Conservation (phyloP, 345 rosid species). For the Pistacia vera region DNA sequence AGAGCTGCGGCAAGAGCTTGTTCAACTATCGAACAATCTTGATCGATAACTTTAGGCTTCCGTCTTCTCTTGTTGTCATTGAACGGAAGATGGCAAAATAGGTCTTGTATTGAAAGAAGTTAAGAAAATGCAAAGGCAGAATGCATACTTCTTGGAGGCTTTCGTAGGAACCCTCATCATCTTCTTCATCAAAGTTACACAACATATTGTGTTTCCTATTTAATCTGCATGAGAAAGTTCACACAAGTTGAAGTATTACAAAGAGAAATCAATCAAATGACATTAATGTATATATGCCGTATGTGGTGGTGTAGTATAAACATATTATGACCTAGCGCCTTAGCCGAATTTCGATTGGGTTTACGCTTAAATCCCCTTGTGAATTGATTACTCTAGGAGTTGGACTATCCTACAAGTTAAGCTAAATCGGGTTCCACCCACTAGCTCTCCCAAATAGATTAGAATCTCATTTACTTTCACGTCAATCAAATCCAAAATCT, state of each 20-base stretch:
- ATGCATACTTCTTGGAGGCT: background rate
- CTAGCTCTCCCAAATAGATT: no score
- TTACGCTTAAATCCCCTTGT: no score
- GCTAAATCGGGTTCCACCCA: no score
- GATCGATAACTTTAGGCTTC: background rate
- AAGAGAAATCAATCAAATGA: background rate
- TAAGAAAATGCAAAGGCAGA: background rate
- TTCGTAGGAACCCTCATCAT: background rate
- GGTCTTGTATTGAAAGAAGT: conserved; percentile 7
- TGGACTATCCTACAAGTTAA: no score
- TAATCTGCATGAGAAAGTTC: conserved; percentile 2
- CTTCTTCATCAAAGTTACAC: background rate
- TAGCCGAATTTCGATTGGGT: no score
- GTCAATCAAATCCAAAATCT: no score
- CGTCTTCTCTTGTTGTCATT: conserved; percentile 14
- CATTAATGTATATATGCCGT: no score
- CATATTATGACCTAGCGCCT: no score
- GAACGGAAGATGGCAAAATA: background rate
- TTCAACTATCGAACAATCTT: conserved; percentile 17
- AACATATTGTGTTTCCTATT: conserved; percentile 13
- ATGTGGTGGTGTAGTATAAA: no score
- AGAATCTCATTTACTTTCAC: no score
- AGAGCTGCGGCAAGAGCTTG: conserved; percentile 39
- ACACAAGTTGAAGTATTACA: background rate
- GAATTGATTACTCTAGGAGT: no score